These are phyloP conservation scores for Esteya vermicola DNA, from an alignment of 2,329 filamentous ascomycete genomes.

Conservation along the genomic window DNA sequence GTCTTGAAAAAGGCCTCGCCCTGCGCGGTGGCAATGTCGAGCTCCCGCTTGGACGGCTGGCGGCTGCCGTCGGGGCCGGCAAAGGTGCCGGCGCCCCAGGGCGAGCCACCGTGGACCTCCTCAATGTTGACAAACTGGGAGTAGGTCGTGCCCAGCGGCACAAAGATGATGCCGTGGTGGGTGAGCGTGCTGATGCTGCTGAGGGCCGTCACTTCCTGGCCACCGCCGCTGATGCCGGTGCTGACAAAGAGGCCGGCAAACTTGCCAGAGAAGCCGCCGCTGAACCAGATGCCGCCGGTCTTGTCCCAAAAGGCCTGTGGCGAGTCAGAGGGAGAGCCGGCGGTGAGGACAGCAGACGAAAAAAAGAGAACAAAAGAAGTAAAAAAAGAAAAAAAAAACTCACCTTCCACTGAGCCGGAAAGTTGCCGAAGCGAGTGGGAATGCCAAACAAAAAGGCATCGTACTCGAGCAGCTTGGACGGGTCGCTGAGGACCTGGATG, in stretches of 20 bases:
- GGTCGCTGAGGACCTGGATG: constrained; percentile 48
- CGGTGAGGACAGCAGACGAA: background rate
- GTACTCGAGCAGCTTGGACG: constrained; percentile 52
- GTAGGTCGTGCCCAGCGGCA: constrained; percentile 81
- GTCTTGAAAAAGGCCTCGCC: constrained; percentile 73
- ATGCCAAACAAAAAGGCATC: constrained; percentile 89
- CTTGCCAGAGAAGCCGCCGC: constrained; percentile 72
- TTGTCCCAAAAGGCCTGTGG: constrained; percentile 65
- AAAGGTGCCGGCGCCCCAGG: constrained; percentile 94
- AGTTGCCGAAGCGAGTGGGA: constrained; percentile 93
- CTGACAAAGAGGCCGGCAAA: constrained; percentile 83
- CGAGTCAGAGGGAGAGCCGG: background rate
- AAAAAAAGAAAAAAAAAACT: background rate
- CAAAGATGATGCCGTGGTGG: constrained; percentile 92
- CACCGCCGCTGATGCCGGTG: constrained; percentile 72
- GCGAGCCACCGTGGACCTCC: constrained; percentile 73
- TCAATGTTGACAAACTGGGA: constrained; percentile 50
- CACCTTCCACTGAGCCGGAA: constrained; percentile 86
- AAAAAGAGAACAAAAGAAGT: too few species aligned
- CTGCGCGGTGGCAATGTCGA: constrained; percentile 67
- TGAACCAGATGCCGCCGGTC: constrained; percentile 72
- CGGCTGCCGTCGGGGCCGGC: constrained; percentile 66
- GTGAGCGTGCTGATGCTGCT: constrained; percentile 69
- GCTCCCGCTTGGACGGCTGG: constrained; percentile 61
- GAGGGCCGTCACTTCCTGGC: constrained; percentile 81